These are phyloP conservation scores for Neurospora discreta DNA, from an alignment of 495 filamentous ascomycete genomes.

Conservation along the genomic window DNA sequence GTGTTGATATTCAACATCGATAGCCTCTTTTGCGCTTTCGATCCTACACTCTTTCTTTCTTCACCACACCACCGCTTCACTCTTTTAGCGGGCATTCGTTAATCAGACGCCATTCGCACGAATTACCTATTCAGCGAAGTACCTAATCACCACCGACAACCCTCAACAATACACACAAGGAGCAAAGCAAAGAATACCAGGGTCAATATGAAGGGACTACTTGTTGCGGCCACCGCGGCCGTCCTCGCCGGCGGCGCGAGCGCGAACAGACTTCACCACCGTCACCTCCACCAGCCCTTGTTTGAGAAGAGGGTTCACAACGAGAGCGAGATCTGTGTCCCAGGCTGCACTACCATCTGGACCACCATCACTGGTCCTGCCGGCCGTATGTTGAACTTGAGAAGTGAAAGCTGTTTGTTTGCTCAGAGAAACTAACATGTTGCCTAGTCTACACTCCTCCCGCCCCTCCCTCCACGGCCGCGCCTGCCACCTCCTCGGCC, in stretches of 20 bases:
- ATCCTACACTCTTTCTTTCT: conserved; percentile 28
- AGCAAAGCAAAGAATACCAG: background rate
- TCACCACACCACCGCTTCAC: conserved; percentile 75
- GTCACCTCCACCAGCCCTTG: conserved; percentile 48
- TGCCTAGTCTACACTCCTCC: conserved; percentile 21
- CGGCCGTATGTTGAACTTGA: conserved; percentile 39
- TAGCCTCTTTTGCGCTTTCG: conserved; percentile 43
- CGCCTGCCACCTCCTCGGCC: conserved; percentile 10
- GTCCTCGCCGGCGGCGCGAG: conserved; percentile 52
- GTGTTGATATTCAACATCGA: conserved; percentile 40
- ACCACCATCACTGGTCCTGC: conserved; percentile 46
- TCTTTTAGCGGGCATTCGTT: conserved; percentile 94
- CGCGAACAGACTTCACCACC: conserved; percentile 44
- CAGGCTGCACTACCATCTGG: conserved; percentile 59
- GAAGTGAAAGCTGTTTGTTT: background rate
- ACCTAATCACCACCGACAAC: conserved; percentile 13
- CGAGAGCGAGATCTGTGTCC: conserved; percentile 35
- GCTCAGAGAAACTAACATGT: background rate
- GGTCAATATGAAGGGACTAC: conserved; percentile 53
- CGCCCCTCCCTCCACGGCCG: conserved; percentile 22
- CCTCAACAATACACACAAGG: background rate
- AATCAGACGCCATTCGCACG: conserved; percentile 8
- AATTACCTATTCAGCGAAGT: background rate
- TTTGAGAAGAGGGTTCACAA: conserved; percentile 39
- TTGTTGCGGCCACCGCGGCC: conserved; percentile 49